Conservation (phyloP, 2,329 filamentous ascomycete species). For the Coniochaeta sp. region DNA sequence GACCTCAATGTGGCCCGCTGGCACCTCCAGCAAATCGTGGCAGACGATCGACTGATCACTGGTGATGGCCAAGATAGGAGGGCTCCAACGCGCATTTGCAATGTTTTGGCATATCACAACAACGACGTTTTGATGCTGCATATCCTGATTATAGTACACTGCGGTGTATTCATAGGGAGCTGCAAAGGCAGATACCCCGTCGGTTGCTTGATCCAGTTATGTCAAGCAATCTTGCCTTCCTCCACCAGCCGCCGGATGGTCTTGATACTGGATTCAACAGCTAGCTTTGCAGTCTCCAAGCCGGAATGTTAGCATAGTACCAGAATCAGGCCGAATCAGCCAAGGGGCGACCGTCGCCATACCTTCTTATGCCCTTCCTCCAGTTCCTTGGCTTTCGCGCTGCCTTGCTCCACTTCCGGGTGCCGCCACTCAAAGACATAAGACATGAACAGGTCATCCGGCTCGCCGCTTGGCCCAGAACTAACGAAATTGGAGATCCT, state of each 20-base stretch:
- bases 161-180: background rate
- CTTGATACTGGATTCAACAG: conserved; percentile 18
- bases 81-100: background rate
- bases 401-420: conserved; percentile 12
- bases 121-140: background rate
- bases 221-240: conserved; percentile 10
- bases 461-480: conserved; percentile 13
- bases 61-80: background rate
- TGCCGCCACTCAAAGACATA: conserved; percentile 24
- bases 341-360: conserved; percentile 4
- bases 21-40: background rate
- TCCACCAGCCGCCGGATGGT: conserved; percentile 15
- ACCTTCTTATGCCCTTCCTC: conserved; percentile 16
- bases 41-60: background rate
- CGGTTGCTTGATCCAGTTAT: background rate
- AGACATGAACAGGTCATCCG: conserved; percentile 21
- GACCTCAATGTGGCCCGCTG: background rate
- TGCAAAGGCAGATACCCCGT: background rate
- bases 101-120: background rate
- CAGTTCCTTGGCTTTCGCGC: conserved; percentile 11
- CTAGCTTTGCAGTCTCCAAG: conserved; percentile 15
- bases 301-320: background rate
- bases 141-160: background rate
- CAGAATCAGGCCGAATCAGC: background rate
- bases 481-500: conserved; percentile 22